Evolutionary conservation across 495 filamentous ascomycete genomes (phyloP).

Genomic region (Penicillium salamii): DNA sequence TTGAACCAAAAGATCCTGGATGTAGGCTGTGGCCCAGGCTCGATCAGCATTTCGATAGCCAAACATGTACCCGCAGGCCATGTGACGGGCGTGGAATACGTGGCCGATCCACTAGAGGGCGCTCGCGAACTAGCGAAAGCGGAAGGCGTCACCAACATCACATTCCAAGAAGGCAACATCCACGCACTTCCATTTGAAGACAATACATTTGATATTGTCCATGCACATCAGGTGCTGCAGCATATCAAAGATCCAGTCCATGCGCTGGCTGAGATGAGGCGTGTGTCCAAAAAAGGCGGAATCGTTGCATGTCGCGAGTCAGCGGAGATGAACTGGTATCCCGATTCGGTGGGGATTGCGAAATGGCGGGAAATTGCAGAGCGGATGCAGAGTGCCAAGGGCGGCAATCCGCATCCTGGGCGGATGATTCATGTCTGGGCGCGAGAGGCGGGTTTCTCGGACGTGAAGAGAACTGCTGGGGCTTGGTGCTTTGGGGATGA

Average conservation of each 20-base stretch:
- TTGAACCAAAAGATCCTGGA: conserved; percentile 50
- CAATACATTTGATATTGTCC: conserved; percentile 57
- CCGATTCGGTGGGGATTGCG: conserved; percentile 38
- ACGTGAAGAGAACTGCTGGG: conserved; percentile 36
- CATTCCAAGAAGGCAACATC: conserved; percentile 49
- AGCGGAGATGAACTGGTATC: conserved; percentile 46
- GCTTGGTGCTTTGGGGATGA: conserved; percentile 47
- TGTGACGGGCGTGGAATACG: conserved; percentile 47
- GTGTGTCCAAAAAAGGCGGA: conserved; percentile 50
- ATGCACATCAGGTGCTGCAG: conserved; percentile 54
- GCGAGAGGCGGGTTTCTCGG: conserved; percentile 42
- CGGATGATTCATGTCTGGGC: conserved; percentile 48
- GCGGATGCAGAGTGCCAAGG: conserved; percentile 31
- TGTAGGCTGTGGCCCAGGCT: conserved; percentile 58
- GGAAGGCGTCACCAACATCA: conserved; percentile 42
- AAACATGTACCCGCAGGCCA: conserved; percentile 42
- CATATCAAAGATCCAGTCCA: conserved; percentile 48
- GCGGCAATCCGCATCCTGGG: conserved; percentile 48
- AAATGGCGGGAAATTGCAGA: conserved; percentile 38
- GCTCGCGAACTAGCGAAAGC: conserved; percentile 38
- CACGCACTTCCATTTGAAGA: conserved; percentile 44
- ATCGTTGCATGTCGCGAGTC: conserved; percentile 51
- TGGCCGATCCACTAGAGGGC: conserved; percentile 35
- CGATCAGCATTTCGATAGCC: conserved; percentile 55
- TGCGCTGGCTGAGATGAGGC: conserved; percentile 49